A percentile compares a stretch with the other conserved stretches of the same genome.
phyloP scores from a whole-genome alignment of 1,139 yeast species.

The Eremothecium sinecaudum region DNA sequence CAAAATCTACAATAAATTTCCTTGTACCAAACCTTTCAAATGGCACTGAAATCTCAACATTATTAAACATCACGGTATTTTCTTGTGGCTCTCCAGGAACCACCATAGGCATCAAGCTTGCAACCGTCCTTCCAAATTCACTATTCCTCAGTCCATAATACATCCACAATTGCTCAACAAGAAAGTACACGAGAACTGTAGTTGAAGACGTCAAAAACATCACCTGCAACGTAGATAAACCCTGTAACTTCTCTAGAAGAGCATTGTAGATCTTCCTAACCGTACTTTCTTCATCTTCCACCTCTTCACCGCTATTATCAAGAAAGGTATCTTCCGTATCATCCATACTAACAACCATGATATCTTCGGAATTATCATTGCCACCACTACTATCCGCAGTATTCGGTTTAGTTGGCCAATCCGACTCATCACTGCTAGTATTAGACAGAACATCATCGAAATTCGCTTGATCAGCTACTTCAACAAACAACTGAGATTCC shows the following conservation, averaged over 20 bases:
- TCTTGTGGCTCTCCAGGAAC: conserved; percentile 7
- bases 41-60: conserved; percentile 7
- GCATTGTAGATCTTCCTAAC: not conserved
- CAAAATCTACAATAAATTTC: conserved; percentile 9
- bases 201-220: conserved; percentile 10
- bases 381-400: conserved; percentile 4
- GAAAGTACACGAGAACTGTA: conserved; percentile 6
- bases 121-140: not conserved
- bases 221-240: conserved; percentile 8
- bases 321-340: not conserved
- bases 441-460: conserved; percentile 11
- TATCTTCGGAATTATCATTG: conserved; percentile 4
- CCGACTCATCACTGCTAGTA: conserved; percentile 11
- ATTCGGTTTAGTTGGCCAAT: conserved; percentile 6
- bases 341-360: too few species aligned
- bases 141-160: not conserved
- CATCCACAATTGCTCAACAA: conserved; percentile 4
- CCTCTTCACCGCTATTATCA: not conserved
- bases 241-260: not conserved
- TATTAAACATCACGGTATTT: conserved; percentile 4
- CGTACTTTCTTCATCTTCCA: not conserved
- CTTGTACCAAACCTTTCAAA: conserved; percentile 6
- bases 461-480: conserved; percentile 7
- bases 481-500: conserved; percentile 6
- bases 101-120: conserved; percentile 2